phyloP scores from a whole-genome alignment of 2,329 filamentous ascomycete species.

The Amauroascus verrucosus region DNA sequence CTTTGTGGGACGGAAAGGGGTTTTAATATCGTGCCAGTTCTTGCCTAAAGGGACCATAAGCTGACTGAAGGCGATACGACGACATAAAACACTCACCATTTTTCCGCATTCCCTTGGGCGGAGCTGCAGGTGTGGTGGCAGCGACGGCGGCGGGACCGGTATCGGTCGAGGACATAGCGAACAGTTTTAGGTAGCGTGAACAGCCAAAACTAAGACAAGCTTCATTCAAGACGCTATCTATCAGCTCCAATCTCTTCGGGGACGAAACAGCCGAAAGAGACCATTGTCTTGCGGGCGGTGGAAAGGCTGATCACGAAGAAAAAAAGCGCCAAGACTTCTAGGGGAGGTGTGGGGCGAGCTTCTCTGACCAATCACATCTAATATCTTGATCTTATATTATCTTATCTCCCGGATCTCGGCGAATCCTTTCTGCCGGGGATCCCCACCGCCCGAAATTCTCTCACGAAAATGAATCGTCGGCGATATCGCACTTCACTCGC shows the following conservation, averaged over 20 bases:
- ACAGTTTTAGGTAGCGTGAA: neutral
- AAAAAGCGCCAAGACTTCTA: neutral
- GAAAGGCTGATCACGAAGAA: neutral
- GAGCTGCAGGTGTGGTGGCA: conserved; percentile 13
- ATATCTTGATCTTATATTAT: neutral
- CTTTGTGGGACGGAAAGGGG: conserved; percentile 70
- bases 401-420: conserved; percentile 11
- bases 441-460: neutral
- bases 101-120: conserved; percentile 59
- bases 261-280: neutral
- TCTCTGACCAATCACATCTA: neutral
- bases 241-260: neutral
- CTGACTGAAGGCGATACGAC: neutral
- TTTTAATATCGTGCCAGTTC: conserved; percentile 79
- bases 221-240: neutral
- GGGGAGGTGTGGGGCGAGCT: neutral
- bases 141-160: conserved; percentile 13
- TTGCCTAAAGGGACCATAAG: conserved; percentile 54
- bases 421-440: neutral
- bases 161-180: conserved; percentile 22
- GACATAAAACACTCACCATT: conserved; percentile 55
- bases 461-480: neutral
- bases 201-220: neutral
- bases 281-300: too few relatives aligned
- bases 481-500: too few relatives aligned